Base-by-base conservation (phyloP, 345 rosid genomes). In the Brassica juncea region DNA sequence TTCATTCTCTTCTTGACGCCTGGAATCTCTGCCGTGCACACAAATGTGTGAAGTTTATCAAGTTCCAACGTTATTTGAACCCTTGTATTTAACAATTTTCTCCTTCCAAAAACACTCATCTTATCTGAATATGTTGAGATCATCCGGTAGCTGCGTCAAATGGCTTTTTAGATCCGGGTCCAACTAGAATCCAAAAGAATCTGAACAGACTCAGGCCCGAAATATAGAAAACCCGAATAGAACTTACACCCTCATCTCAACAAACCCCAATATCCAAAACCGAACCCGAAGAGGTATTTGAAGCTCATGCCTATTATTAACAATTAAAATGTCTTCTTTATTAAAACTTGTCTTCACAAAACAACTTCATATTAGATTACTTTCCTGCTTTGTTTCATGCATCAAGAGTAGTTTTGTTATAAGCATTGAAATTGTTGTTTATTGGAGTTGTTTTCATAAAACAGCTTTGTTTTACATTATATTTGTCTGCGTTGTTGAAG, bases 151-250 rank as follows among this genome's bases (percentile, higher is more conserved):
- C 16, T 47, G 15, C 1, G 12, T 44, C 57, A n/a, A 86, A 65
- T 66, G 76, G 11, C 25, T 8, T 21, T 42, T 5, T 88, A 90
- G 98, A 84, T 92, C 72, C 52, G 10, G 42, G 42, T 8, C 42
- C 42, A 8, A 35, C 0, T 35, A 35, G 37, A 42, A 11, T 11
- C 16, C 15, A 47, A 47, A 11, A 4, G 6, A 10, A 44, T 44
- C 52, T 37, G 3, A 11, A 44, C 5, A 3, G 1, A 44, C n/a
- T 3, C 5, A 27, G 15, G 15, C 12, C 52, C 15, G 0, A 12
- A 44, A 44, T 42, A 11, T 9, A 42, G 49, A 42, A 42, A 42
- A 9, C 1, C 14, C n/a, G 14, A 42, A 11, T 10, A 42, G 49
- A 7, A 42, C 49, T 11, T 2, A 11, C 49, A 12, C n/a, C 14